Conservation (phyloP, 805 yeast species). For the Pachysolen tannophilus region DNA sequence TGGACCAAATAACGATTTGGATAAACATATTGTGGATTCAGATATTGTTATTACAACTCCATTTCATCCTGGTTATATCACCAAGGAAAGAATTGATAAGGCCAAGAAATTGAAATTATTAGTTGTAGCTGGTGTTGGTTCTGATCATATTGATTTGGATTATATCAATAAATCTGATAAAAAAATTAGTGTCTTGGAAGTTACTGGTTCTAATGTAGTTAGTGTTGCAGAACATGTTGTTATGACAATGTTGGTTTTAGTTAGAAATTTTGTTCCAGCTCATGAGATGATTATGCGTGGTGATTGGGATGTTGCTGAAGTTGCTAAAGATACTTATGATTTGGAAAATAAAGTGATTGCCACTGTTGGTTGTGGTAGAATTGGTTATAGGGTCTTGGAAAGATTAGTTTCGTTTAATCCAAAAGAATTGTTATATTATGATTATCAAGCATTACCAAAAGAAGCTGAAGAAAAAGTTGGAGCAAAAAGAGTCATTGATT, state of each 20-base stretch:
- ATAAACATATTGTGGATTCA: conserved; percentile 59
- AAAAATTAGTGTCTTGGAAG: conserved; percentile 65
- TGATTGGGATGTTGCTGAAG: conserved; percentile 72
- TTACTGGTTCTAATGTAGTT: conserved; percentile 73
- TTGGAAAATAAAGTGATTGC: conserved; percentile 69
- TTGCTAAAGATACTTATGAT: conserved; percentile 68
- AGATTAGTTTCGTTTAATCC: conserved; percentile 68
- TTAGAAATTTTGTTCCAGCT: conserved; percentile 74
- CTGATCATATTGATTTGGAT: conserved; percentile 70
- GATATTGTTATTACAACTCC: conserved; percentile 78
- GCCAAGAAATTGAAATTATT: conserved; percentile 66
- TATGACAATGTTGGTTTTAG: conserved; percentile 63
- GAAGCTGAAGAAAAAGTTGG: conserved; percentile 52
- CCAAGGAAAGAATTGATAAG: conserved; percentile 54
- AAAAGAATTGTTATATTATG: conserved; percentile 64
- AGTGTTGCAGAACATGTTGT: conserved; percentile 79
- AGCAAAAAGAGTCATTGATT: conserved; percentile 47
- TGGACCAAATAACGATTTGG: conserved; percentile 48
- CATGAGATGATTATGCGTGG: conserved; percentile 57
- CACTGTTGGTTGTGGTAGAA: conserved; percentile 80
- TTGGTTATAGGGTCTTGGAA: conserved; percentile 69
- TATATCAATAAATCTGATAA: conserved; percentile 52
- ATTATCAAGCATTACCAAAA: conserved; percentile 59
- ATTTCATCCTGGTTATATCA: conserved; percentile 74
- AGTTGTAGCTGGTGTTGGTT: conserved; percentile 80